Conservation (phyloP, 148 eudicot genomes). For the Tetragonia tetragonoides region DNA sequence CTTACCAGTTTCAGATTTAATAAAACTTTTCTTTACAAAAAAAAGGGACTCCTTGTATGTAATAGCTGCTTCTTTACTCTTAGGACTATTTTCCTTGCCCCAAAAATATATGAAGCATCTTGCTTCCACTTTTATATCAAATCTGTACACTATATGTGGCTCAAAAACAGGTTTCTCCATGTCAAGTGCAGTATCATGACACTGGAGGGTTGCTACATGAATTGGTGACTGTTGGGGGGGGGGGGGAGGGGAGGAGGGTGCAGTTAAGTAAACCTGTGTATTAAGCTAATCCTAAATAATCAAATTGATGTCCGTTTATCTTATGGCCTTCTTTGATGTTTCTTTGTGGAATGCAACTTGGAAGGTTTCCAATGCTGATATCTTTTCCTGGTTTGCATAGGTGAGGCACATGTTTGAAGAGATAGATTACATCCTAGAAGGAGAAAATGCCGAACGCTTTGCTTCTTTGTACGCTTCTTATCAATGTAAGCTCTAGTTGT, state of each 20-base stretch:
- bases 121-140: too few relatives aligned
- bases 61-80: too few relatives aligned
- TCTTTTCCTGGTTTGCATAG: constrained; percentile 43
- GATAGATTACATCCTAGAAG: constrained; percentile 95
- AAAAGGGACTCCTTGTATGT: too few relatives aligned
- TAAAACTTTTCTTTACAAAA: too few relatives aligned
- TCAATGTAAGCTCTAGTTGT: constrained; percentile 43
- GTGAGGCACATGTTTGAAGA: constrained; percentile 99
- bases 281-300: background rate
- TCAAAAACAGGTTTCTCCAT: too few relatives aligned
- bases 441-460: constrained; percentile 94
- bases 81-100: too few relatives aligned
- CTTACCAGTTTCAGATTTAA: too few relatives aligned
- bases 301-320: background rate
- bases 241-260: background rate
- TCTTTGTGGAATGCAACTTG: background rate
- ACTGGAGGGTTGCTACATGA: background rate
- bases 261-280: background rate
- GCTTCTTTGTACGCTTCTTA: constrained; percentile 64
- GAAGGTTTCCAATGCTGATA: background rate
- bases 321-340: background rate
- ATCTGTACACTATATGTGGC: too few relatives aligned
- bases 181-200: background rate
- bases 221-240: background rate
- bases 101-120: too few relatives aligned